These are phyloP conservation scores for Podila clonocystis DNA, from an alignment of 192 early-diverging fungal species.

Conservation along the genomic window DNA sequence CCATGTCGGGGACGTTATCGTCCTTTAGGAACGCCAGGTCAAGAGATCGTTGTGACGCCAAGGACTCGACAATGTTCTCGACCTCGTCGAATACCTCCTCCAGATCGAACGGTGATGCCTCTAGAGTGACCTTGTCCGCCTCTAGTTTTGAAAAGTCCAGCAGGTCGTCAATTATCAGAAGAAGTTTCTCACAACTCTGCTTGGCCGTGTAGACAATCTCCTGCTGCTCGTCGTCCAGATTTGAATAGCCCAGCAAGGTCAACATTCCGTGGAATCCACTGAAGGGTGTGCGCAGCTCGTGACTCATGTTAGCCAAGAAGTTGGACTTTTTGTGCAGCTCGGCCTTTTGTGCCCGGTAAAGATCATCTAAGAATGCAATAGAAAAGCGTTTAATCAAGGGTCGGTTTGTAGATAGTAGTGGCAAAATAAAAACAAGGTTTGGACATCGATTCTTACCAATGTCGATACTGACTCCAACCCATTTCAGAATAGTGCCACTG, in stretches of 20 bases:
- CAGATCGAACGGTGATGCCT: slow-evolving; percentile 60
- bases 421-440: too few species aligned
- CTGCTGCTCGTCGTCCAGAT: slow-evolving; percentile 57
- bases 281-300: slow-evolving; percentile 54
- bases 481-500: slow-evolving; percentile 36
- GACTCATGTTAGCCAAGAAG: slow-evolving; percentile 63
- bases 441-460: slow-evolving; percentile 18
- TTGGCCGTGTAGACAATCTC: slow-evolving; percentile 62
- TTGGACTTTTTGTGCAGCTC: slow-evolving; percentile 57
- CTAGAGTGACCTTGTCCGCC: slow-evolving; percentile 63
- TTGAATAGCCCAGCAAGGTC: slow-evolving; percentile 57
- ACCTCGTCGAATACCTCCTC: slow-evolving; percentile 68
- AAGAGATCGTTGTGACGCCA: slow-evolving; percentile 63
- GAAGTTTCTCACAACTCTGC: slow-evolving; percentile 58
- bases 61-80: slow-evolving; percentile 62
- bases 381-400: too few species aligned
- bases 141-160: slow-evolving; percentile 68
- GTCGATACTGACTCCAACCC: slow-evolving; percentile 48
- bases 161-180: slow-evolving; percentile 57
- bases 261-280: slow-evolving; percentile 66
- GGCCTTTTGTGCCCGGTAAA: slow-evolving; percentile 53
- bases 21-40: slow-evolving; percentile 62
- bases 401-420: too few species aligned
- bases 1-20: slow-evolving; percentile 59
- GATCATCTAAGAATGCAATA: slow-evolving; percentile 22